phyloP scores from a whole-genome alignment of 495 filamentous ascomycete species.

The Saxophila tyrrhenica region DNA sequence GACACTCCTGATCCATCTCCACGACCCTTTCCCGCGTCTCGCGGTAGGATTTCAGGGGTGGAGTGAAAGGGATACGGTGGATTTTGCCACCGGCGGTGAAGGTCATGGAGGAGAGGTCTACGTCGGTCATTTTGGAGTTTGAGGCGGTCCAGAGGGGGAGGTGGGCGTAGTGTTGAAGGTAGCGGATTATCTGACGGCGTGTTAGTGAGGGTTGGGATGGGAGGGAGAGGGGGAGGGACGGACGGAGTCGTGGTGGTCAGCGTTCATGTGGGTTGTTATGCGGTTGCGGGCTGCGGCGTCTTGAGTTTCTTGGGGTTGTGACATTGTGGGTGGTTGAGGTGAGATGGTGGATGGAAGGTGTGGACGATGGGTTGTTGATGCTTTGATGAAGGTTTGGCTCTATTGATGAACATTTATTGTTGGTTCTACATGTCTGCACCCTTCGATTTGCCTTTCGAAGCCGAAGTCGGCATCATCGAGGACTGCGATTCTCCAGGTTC shows the following conservation, averaged over 20 bases:
- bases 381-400: no score
- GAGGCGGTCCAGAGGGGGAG: slow-evolving; percentile 36
- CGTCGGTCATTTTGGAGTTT: slow-evolving; percentile 46
- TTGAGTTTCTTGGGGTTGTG: slow-evolving; percentile 17
- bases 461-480: no score
- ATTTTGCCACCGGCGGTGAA: slow-evolving; percentile 38
- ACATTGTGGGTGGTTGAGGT: slow-evolving; percentile 13
- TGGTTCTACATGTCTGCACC: no score
- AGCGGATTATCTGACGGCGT: slow-evolving; percentile 41
- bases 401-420: no score
- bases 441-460: no score
- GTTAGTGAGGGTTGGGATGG: background rate
- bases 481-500: no score
- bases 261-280: slow-evolving; percentile 72
- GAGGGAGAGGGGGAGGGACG: no score
- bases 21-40: slow-evolving; percentile 56
- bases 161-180: slow-evolving; percentile 49
- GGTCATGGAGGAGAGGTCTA: slow-evolving; percentile 46
- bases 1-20: slow-evolving; percentile 53
- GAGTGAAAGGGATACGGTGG: slow-evolving; percentile 48
- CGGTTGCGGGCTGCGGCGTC: slow-evolving; percentile 43
- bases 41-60: slow-evolving; percentile 46
- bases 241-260: slow-evolving; percentile 54
- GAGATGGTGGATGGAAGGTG: no score
- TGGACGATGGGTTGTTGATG: no score